Evolutionary conservation across 75 land plant species (phyloP).

Genomic region (Selaginella tamariscina): DNA sequence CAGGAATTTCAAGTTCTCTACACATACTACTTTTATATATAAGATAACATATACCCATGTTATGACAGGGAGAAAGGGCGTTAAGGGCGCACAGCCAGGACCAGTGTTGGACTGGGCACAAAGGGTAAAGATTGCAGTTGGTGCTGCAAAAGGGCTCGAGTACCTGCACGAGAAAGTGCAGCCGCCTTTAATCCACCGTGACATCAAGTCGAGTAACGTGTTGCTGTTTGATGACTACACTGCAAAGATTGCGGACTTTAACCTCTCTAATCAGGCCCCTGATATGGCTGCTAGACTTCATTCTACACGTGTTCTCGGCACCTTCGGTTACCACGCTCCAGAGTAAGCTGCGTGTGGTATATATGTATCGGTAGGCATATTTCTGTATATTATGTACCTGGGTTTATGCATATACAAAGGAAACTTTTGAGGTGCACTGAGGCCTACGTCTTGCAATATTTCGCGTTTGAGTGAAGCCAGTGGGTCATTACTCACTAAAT

Average conservation of each 20-base stretch:
- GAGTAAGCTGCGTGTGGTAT: background rate
- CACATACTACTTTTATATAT: background rate
- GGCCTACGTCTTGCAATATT: too few relatives aligned
- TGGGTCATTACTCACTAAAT: too few relatives aligned
- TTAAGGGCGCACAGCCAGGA: slow-evolving; percentile 83
- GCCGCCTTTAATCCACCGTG: slow-evolving; percentile 17
- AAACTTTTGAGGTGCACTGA: too few relatives aligned
- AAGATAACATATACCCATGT: background rate
- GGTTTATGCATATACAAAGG: too few relatives aligned
- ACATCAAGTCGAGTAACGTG: slow-evolving; percentile 15
- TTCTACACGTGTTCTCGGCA: slow-evolving; percentile 9
- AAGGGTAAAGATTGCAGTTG: slow-evolving; percentile 62
- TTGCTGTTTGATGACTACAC: background rate
- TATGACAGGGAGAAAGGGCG: slow-evolving; percentile 69
- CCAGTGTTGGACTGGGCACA: slow-evolving; percentile 73
- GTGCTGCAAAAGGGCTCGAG: slow-evolving; percentile 8
- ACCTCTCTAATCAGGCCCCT: slow-evolving; percentile 13
- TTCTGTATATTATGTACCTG: too few relatives aligned
- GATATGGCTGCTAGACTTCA: background rate
- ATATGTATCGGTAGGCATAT: too few relatives aligned
- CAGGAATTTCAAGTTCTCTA: background rate
- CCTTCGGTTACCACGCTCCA: slow-evolving; percentile 7
- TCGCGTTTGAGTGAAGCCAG: too few relatives aligned
- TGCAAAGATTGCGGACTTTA: slow-evolving; percentile 18
- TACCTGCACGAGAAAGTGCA: slow-evolving; percentile 15